phyloP scores from a whole-genome alignment of 768 basidiomycete genomes.

The Panus rudis region DNA sequence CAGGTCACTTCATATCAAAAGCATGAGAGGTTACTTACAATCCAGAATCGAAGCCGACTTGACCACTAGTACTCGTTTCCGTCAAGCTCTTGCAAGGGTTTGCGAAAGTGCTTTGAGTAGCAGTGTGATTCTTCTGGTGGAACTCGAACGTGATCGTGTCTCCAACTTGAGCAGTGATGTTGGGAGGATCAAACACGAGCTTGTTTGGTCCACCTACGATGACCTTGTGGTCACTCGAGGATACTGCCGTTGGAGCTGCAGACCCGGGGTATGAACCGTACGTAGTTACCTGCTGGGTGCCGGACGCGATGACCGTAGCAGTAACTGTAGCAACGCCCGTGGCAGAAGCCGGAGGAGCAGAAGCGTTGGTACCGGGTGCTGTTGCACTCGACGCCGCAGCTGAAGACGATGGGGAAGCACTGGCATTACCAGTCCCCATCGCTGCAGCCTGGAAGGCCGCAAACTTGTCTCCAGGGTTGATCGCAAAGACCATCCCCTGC shows the following conservation, averaged over 20 bases:
- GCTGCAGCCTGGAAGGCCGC: constrained; percentile 50
- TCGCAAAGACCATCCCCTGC: constrained; percentile 59
- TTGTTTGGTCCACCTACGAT: constrained; percentile 21
- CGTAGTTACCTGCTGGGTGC: constrained; percentile 24
- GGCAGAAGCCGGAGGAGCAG: constrained; percentile 24
- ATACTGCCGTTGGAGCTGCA: constrained; percentile 15
- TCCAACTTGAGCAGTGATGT: constrained; percentile 29
- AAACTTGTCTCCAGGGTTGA: constrained; percentile 53
- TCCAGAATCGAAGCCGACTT: constrained; percentile 33
- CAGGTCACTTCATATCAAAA: not conserved
- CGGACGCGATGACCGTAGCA: constrained; percentile 31
- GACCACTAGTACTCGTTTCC: constrained; percentile 36
- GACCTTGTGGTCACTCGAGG: constrained; percentile 25
- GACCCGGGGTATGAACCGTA: constrained; percentile 29
- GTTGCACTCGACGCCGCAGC: constrained; percentile 9
- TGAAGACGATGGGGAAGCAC: constrained; percentile 2
- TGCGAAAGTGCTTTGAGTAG: constrained; percentile 30
- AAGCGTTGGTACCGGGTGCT: constrained; percentile 15
- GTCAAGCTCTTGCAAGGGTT: constrained; percentile 32
- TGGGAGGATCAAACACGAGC: constrained; percentile 25
- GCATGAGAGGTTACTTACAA: constrained; percentile 23
- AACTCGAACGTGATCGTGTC: constrained; percentile 37
- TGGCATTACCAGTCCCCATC: constrained; percentile 23
- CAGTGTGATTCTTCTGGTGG: constrained; percentile 32
- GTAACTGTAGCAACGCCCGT: constrained; percentile 30